Percentiles rank a stretch among this genome's conserved stretches.
phyloP scores from a whole-genome alignment of 2,329 filamentous ascomycete species.

The Apiospora saccharicola region DNA sequence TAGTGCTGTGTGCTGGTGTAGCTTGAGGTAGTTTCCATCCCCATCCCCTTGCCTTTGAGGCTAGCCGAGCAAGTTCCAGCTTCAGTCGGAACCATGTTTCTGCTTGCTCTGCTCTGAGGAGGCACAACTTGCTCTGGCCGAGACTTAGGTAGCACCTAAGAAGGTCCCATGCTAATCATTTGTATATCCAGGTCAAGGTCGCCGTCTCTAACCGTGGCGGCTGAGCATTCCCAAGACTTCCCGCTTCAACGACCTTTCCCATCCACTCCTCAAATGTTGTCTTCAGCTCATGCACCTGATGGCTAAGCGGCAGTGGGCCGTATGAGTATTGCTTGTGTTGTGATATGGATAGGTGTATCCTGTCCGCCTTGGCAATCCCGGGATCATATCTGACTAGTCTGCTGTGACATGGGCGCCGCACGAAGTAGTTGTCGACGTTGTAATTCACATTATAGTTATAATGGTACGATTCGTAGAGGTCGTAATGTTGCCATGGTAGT shows the following conservation, averaged over 20 bases:
- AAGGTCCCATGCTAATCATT: constrained; percentile 43
- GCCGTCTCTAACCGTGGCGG: constrained; percentile 40
- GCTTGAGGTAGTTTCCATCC: neutral
- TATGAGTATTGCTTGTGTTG: constrained; percentile 37
- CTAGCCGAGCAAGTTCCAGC: neutral
- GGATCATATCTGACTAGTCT: constrained; percentile 39
- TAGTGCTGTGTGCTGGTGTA: neutral
- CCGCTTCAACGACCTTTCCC: constrained; percentile 33
- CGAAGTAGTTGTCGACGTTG: constrained; percentile 52
- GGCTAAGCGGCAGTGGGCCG: constrained; percentile 38
- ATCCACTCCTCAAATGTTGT: constrained; percentile 41
- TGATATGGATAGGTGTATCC: constrained; percentile 27
- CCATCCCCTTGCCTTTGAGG: neutral
- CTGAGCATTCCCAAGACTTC: constrained; percentile 30
- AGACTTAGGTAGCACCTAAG: constrained; percentile 69
- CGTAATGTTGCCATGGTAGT: constrained; percentile 43
- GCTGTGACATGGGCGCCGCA: constrained; percentile 49
- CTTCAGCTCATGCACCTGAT: constrained; percentile 41
- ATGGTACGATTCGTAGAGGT: constrained; percentile 54
- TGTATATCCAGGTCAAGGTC: constrained; percentile 43
- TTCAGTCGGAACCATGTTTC: neutral
- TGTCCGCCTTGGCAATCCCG: constrained; percentile 34
- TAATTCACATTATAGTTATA: constrained; percentile 57
- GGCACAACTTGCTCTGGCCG: neutral
- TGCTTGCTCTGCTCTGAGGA: neutral